Evolutionary conservation across 2,329 filamentous ascomycete genomes (phyloP).

Genomic region (Hypoxylon sp.): DNA sequence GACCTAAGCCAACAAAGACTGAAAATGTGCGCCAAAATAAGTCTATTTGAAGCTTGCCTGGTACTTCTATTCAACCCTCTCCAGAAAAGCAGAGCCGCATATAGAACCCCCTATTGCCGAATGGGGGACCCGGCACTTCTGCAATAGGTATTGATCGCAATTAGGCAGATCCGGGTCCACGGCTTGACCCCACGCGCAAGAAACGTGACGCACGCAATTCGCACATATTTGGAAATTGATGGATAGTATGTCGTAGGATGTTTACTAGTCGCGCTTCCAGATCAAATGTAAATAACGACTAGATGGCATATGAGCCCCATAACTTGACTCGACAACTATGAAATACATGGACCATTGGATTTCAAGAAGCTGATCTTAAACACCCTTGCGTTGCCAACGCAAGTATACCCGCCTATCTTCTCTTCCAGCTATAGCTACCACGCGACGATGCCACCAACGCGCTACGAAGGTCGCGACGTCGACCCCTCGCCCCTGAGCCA

Average conservation of each 20-base stretch:
- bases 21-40: no score
- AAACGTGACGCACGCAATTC: constrained; percentile 2
- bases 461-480: constrained; percentile 26
- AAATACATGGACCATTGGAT: no score
- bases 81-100: constrained; percentile 15
- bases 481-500: constrained; percentile 20
- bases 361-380: no score
- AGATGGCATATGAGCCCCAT: no score
- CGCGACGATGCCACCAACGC: constrained; percentile 23
- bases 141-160: constrained; percentile 9
- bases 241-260: no score
- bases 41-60: no score
- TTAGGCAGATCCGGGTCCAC: constrained; percentile 31
- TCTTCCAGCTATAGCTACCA: no score
- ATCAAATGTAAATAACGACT: neutral
- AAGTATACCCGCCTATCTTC: no score
- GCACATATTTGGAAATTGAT: constrained; percentile 5
- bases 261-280: neutral
- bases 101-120: constrained; percentile 15
- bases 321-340: no score
- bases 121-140: constrained; percentile 2
- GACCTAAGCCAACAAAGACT: no score
- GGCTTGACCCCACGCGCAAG: constrained; percentile 14
- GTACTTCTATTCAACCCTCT: neutral
- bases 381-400: no score